Evolutionary conservation across 2,329 filamentous ascomycete genomes (phyloP).

Genomic region (Fusarium fujikuroi): DNA sequence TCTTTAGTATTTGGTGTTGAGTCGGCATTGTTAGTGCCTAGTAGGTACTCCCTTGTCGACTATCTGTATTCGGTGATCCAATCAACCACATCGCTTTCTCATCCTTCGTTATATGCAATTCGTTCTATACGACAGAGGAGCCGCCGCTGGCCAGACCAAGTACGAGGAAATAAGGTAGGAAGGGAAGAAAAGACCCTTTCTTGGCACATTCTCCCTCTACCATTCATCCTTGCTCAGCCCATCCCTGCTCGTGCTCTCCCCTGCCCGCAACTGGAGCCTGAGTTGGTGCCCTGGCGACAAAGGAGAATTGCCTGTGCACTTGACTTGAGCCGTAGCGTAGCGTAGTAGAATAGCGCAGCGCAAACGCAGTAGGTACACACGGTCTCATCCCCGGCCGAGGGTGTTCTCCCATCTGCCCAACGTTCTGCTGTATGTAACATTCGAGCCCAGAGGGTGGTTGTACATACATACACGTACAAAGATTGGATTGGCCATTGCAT

Average conservation of each 20-base stretch:
- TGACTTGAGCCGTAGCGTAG: conserved; percentile 4
- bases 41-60: not conserved
- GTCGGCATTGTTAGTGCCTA: conserved; percentile 10
- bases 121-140: not conserved
- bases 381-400: conserved; percentile 16
- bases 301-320: conserved; percentile 35
- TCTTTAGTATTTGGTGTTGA: not conserved
- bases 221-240: conserved; percentile 35
- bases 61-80: not conserved
- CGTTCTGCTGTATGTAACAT: conserved; percentile 28
- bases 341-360: not conserved
- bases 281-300: conserved; percentile 40
- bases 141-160: conserved; percentile 8
- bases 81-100: conserved; percentile 7
- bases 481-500: conserved; percentile 25
- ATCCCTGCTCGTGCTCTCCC: conserved; percentile 28
- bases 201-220: conserved; percentile 32
- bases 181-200: conserved; percentile 25
- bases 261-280: conserved; percentile 39
- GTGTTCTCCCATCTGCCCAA: conserved; percentile 15
- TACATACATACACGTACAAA: conserved; percentile 23
- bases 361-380: not conserved
- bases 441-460: conserved; percentile 17
- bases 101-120: not conserved
- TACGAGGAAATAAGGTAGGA: conserved; percentile 18